Conservation (phyloP, 2,329 filamentous ascomycete genomes). For the Alternaria sp. region DNA sequence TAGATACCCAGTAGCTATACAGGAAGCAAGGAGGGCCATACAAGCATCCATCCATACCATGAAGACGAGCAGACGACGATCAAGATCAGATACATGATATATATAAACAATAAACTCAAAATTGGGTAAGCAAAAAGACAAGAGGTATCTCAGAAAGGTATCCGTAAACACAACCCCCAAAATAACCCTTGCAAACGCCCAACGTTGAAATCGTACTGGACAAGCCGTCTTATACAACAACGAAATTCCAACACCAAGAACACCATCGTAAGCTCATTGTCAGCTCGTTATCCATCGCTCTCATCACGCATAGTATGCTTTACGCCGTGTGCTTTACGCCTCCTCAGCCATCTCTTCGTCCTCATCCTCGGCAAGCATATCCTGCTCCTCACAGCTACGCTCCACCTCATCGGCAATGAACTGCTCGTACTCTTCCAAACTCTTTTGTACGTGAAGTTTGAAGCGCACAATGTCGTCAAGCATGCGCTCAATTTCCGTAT, state of each 20-base stretch:
- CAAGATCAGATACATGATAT: constrained; percentile 15
- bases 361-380: constrained; percentile 43
- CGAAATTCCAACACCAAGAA: not conserved
- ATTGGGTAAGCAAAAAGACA: constrained; percentile 3
- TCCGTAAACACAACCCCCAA: constrained; percentile 1
- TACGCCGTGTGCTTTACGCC: not conserved
- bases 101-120: constrained; percentile 1
- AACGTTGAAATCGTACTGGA: not conserved
- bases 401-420: constrained; percentile 96
- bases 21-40: not conserved
- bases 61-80: not conserved
- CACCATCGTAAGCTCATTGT: constrained; percentile 9
- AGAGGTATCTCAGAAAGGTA: constrained; percentile 16
- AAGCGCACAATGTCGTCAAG: constrained; percentile 98
- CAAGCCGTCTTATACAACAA: not conserved
- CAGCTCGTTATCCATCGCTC: constrained; percentile 1
- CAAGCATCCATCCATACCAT: not conserved
- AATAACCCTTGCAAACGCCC: not conserved
- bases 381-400: constrained; percentile 62
- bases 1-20: not conserved
- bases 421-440: constrained; percentile 89
- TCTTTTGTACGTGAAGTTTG: constrained; percentile 95
- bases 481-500: constrained; percentile 95
- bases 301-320: not conserved
- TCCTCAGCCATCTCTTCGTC: constrained; percentile 22